These are phyloP conservation scores for Nakaseomyces kungkrabaensis DNA, from an alignment of 1,139 yeast genomes.

Conservation along the genomic window DNA sequence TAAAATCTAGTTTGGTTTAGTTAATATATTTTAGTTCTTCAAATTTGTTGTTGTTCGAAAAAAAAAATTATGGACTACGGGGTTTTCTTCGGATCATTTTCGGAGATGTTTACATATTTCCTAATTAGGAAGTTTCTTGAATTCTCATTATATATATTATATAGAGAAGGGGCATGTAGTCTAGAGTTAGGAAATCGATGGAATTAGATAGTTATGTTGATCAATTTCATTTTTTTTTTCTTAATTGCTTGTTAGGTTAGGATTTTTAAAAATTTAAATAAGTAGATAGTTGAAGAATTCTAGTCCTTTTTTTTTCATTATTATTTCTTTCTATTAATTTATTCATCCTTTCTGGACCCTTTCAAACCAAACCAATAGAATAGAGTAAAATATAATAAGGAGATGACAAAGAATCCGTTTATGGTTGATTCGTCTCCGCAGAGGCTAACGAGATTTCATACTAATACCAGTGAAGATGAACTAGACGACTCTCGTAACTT, in stretches of 20 bases:
- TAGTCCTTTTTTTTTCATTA: too few species aligned
- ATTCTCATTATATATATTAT: neutral
- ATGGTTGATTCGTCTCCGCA: slow-evolving; percentile 25
- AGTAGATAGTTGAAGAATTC: too few species aligned
- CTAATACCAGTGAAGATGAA: slow-evolving; percentile 14
- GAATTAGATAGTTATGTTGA: neutral
- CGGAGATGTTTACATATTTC: neutral
- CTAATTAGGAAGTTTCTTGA: slow-evolving; percentile 2
- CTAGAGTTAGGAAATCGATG: neutral
- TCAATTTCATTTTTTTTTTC: neutral
- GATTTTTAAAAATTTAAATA: too few species aligned
- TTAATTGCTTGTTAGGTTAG: too few species aligned
- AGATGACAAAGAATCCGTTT: slow-evolving; percentile 28
- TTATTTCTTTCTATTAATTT: neutral
- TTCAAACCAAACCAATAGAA: too few species aligned
- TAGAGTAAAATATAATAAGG: neutral
- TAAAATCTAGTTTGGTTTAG: too few species aligned
- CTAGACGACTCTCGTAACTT: slow-evolving; percentile 19
- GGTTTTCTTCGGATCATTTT: neutral
- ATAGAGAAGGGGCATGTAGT: neutral
- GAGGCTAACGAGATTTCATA: slow-evolving; percentile 20
- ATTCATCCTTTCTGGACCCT: neutral
- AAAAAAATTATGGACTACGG: neutral
- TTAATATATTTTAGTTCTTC: neutral
- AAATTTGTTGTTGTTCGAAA: neutral